Percentiles rank a stretch among this genome's conserved stretches.
Conservation (phyloP, 495 filamentous ascomycete species). For the Neurospora sp. region DNA sequence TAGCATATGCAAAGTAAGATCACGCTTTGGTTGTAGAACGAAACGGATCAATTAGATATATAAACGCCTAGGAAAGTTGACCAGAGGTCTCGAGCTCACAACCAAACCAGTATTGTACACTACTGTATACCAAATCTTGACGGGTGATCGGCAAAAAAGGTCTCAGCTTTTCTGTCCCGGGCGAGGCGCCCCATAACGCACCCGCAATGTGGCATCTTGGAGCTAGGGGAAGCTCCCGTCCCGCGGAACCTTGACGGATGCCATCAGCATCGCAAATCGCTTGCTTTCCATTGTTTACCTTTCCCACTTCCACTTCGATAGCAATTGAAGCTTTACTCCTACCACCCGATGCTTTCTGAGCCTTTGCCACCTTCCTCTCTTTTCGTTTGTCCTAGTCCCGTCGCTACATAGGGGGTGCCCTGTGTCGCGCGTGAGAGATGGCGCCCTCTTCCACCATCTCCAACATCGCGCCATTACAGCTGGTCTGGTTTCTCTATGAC, state of each 20-base stretch:
- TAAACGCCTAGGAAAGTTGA: too few species aligned
- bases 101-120: too few species aligned
- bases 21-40: too few species aligned
- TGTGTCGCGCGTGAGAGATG: slow-evolving; percentile 2
- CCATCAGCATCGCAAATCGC: not conserved
- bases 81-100: too few species aligned
- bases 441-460: not conserved
- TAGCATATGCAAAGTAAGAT: too few species aligned
- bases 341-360: not conserved
- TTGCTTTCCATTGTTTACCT: not conserved
- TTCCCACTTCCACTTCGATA: not conserved
- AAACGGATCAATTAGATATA: too few species aligned
- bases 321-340: not conserved
- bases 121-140: not conserved
- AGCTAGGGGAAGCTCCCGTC: too few species aligned
- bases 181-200: not conserved
- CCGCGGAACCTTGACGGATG: not conserved
- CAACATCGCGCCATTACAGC: slow-evolving; percentile 10
- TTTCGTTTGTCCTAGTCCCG: not conserved
- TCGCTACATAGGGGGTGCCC: not conserved
- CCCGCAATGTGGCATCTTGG: not conserved
- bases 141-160: too few species aligned
- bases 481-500: slow-evolving; percentile 18
- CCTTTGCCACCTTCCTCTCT: not conserved
- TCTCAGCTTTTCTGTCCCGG: too few species aligned